Evolutionary conservation across 2,329 filamentous ascomycete genomes (phyloP).

Genomic region (Ophiostoma sp.): DNA sequence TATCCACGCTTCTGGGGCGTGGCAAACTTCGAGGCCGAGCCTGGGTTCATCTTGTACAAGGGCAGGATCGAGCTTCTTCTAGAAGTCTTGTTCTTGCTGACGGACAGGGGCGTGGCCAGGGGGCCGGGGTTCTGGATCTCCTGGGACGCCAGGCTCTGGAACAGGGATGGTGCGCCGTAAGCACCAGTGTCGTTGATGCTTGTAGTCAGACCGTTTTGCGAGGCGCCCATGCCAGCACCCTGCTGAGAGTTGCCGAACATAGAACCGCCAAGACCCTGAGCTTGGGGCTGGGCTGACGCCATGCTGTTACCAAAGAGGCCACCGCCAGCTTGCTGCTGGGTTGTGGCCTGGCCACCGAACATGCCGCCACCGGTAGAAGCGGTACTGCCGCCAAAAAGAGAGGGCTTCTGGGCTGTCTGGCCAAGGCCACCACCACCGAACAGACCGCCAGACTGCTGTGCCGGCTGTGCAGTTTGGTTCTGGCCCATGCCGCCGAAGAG

Average conservation of each 20-base stretch:
- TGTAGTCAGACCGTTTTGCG: conserved; percentile 64
- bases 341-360: conserved; percentile 47
- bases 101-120: conserved; percentile 80
- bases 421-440: conserved; percentile 40
- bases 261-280: conserved; percentile 43
- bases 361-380: conserved; percentile 45
- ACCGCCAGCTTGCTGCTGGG: conserved; percentile 36
- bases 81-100: conserved; percentile 60
- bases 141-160: conserved; percentile 62
- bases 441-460: conserved; percentile 39
- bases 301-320: conserved; percentile 44
- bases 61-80: conserved; percentile 76
- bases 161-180: conserved; percentile 83
- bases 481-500: conserved; percentile 47
- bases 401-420: conserved; percentile 50
- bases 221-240: conserved; percentile 40
- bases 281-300: conserved; percentile 46
- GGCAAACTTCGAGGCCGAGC: conserved; percentile 69
- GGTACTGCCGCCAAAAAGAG: conserved; percentile 47
- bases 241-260: conserved; percentile 53
- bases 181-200: conserved; percentile 80
- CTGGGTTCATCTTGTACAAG: conserved; percentile 80
- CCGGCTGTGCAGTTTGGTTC: conserved; percentile 47
- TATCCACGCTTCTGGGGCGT: conserved; percentile 84
- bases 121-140: conserved; percentile 72